Base-by-base conservation (phyloP, 1,139 yeast species). In the Zygosaccharomyces sapae region DNA sequence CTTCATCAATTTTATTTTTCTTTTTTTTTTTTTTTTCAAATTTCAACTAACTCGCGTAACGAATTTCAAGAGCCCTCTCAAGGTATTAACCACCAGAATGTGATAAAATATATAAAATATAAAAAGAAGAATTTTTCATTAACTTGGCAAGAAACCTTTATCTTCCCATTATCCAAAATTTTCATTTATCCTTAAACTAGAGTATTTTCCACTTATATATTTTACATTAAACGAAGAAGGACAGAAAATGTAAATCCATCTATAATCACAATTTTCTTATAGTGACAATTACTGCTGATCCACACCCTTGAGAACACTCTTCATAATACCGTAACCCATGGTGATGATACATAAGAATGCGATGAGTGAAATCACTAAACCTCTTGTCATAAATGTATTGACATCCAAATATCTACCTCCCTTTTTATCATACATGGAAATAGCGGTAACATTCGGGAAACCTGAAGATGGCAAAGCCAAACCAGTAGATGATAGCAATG, bases 391-490 rank as follows among this genome's bases (percentile, higher is more conserved):
- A 56, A 83, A 83, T 0, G 83, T 79, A 38, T 75, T 70, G 30
- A 82, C 85, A 10, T 77, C 75, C 59, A 83, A 70, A 56, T 81
- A 83, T 38, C 86, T 78, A 44, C 77, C 76, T 18, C 88, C 88
- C 50, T 81, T 74, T 49, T 81, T 83, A 59, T 83, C 88, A 2
- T 83, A 76, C 83, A 81, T 81, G 46, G 86, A 81, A 55, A 82
- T 82, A 1, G 89, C 89, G 10, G 87, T 83, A 27, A 82, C 86
- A 58, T 83, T 83, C 18, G 90, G 90, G 70, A 83, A 83, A 1
- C 90, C 90, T 1, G 85, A 78, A 2, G 86, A 81, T 2, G 89
- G 87, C 50, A 83, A 70, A 22, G 86, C 89, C 88, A 83, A 83
- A 53, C 89, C 90, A 47, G 84, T 80, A 6, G 87, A 81, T 34